A percentile compares a stretch with the other conserved stretches of the same genome.
phyloP scores from a whole-genome alignment of 176 grass and related monocot genomes.

The Oryza meyeriana region DNA sequence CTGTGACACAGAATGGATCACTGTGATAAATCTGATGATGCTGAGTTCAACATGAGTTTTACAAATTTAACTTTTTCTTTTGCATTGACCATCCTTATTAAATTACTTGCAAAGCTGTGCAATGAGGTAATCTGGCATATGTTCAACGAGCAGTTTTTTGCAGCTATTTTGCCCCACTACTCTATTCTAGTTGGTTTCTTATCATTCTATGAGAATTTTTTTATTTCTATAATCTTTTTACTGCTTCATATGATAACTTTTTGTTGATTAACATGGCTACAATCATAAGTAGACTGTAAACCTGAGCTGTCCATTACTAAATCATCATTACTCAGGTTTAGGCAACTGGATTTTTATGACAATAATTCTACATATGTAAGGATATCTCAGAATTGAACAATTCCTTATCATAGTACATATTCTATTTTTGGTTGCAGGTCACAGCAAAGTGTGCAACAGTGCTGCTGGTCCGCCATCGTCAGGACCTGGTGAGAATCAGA shows the following conservation, averaged over 20 bases:
- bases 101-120: not conserved
- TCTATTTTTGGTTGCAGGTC: constrained; percentile 3
- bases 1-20: too few relatives aligned
- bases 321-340: not conserved
- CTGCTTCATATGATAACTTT: not conserved
- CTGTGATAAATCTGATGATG: too few relatives aligned
- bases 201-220: not conserved
- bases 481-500: not conserved
- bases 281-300: not conserved
- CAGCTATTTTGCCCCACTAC: not conserved
- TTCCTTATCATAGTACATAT: not conserved
- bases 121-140: not conserved
- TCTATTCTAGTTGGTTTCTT: not conserved
- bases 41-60: too few relatives aligned
- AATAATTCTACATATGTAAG: not conserved
- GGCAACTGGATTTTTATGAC: not conserved
- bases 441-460: not conserved
- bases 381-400: not conserved
- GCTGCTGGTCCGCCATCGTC: not conserved
- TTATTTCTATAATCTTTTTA: not conserved
- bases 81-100: not conserved
- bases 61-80: not conserved
- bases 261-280: not conserved
- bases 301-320: not conserved
- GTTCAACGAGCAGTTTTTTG: not conserved